Percentiles rank a stretch among this genome's conserved stretches.
Evolutionary conservation across 148 eudicot genomes (phyloP).

Genomic region (Camellia lanceoleosa): DNA sequence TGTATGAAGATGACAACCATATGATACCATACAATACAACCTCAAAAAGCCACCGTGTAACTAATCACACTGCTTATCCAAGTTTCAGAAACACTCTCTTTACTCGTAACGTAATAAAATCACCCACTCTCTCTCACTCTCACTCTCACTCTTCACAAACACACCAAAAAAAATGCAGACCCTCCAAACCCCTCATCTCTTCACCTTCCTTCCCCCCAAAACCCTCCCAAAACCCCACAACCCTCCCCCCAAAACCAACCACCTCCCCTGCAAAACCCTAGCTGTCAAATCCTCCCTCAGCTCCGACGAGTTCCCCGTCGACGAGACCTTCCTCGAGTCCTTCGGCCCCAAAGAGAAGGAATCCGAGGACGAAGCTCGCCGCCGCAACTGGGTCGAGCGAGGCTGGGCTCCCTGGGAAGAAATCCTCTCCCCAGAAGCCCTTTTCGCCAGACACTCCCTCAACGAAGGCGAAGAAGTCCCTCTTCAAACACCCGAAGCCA

Average conservation of each 20-base stretch:
- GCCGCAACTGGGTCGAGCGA: constrained; percentile 79
- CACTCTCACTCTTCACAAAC: background rate
- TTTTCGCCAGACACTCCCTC: constrained; percentile 67
- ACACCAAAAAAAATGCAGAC: constrained; percentile 41
- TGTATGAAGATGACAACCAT: too few species aligned
- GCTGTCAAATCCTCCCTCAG: constrained; percentile 28
- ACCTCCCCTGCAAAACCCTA: constrained; percentile 6
- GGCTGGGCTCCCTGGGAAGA: constrained; percentile 99
- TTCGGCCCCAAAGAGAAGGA: constrained; percentile 64
- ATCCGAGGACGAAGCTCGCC: constrained; percentile 73
- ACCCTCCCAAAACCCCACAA: constrained; percentile 38
- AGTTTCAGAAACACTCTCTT: background rate
- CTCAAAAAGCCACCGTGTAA: too few species aligned
- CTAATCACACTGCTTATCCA: background rate
- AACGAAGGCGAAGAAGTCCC: constrained; percentile 91
- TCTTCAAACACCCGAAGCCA: constrained; percentile 60
- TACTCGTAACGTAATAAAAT: background rate
- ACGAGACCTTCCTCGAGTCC: constrained; percentile 72
- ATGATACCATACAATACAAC: too few species aligned
- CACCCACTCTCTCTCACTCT: background rate
- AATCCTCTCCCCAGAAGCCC: constrained; percentile 78
- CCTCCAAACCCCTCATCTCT: constrained; percentile 44
- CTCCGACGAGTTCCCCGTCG: constrained; percentile 78
- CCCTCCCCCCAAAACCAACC: constrained; percentile 10
- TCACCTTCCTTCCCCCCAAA: constrained; percentile 26